Evolutionary conservation across 2,329 filamentous ascomycete genomes (phyloP), one percentile per base, ranked within the genome.

Genomic region (Aspergillus arachidicola): DNA sequence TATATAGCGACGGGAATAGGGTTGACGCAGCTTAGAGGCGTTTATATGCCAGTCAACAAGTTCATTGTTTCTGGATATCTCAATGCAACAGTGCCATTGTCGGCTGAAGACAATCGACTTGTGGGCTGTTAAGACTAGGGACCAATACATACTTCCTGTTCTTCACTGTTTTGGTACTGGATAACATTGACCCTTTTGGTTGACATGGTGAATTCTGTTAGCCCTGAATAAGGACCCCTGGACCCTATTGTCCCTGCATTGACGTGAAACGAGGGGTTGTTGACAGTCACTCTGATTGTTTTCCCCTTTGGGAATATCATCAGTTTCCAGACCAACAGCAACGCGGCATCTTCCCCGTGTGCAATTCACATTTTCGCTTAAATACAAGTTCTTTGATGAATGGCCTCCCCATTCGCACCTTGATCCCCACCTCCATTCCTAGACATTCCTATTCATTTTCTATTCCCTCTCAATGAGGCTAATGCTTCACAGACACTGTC

Each of bases 241-340:
- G 21, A 12, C 23, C 12, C 21, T 34, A 59, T 32, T 32, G 36
- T 50, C 16, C 14, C 30, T 32, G 28, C 19, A 34, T 51, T 51
- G 21, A 34, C 19, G 10, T 51, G 48, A 21, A n/a, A n/a, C 16
- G 16, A 32, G 10, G 48, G 48, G 48, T 51, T 51, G 48, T 51
- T 51, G 48, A 51, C 48, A 51, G 48, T 51, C 28, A 51, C 48
- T 51, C 16, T 51, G 26, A n/a, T n/a, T 51, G 48, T 51, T 51
- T 51, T n/a, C 48, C 28, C 28, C 16, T 32, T 51, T 51, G 26
- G 48, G 48, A 32, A 51, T 21, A 16, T 51, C 48, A 30, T 51
- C 48, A 51, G 48, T 51, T 16, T 51, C 28, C 48, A 51, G 48
- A 51, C 48, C 48, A 51, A 51, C 48, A 51, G 48, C 28, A 51